Conservation (phyloP, 1,139 yeast genomes). For the Magnusiomyces starmeri region DNA sequence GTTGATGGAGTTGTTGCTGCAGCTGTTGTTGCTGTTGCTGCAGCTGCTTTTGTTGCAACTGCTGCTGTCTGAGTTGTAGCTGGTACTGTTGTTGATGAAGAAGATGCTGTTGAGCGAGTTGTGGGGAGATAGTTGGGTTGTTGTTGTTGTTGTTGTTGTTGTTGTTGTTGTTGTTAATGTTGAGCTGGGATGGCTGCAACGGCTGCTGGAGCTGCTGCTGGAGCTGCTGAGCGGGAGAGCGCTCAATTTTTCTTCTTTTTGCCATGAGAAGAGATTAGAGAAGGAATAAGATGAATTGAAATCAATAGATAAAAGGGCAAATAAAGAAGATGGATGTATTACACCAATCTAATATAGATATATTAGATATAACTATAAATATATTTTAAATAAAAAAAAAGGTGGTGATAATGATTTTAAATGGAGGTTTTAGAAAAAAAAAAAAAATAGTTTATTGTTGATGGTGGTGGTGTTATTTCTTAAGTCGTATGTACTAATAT, state of each 20-base stretch:
- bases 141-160: too few species aligned
- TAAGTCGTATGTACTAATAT: not conserved
- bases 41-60: not conserved
- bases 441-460: too few species aligned
- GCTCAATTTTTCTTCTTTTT: not conserved
- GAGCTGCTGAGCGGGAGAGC: conserved; percentile 3
- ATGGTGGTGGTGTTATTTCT: too few species aligned
- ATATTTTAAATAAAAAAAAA: too few species aligned
- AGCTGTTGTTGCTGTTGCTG: not conserved
- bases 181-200: conserved; percentile 11
- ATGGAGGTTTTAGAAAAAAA: not conserved
- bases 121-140: too few species aligned
- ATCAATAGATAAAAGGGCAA: not conserved
- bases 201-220: conserved; percentile 16
- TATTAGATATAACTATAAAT: too few species aligned
- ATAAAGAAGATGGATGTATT: not conserved
- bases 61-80: not conserved
- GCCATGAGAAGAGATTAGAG: not conserved
- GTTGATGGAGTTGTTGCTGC: not conserved
- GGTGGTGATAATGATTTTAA: not conserved
- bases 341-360: not conserved
- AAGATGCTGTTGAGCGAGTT: too few species aligned
- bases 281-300: not conserved
- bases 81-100: not conserved
- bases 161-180: not conserved